These are phyloP conservation scores for Chrysopogon serrulatus DNA, from an alignment of 176 grass and related monocot species.

Conservation along the genomic window DNA sequence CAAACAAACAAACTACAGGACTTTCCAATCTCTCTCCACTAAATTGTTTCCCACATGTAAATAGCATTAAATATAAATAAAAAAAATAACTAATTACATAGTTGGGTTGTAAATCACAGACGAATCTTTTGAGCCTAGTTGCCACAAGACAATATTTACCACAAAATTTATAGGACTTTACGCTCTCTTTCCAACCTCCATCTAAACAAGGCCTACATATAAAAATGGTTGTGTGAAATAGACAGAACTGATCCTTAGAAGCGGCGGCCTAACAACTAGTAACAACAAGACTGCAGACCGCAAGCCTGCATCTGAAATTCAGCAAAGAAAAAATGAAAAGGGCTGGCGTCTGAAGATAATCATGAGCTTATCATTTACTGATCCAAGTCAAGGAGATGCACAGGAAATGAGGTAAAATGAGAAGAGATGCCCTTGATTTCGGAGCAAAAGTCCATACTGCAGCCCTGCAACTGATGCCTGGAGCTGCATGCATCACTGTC, in stretches of 20 bases:
- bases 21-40: too few relatives aligned
- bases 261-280: not conserved
- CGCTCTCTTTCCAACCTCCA: too few relatives aligned
- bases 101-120: too few relatives aligned
- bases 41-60: too few relatives aligned
- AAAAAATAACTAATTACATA: too few relatives aligned
- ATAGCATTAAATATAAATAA: too few relatives aligned
- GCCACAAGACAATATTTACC: too few relatives aligned
- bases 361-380: conserved; percentile 5
- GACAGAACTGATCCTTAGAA: not conserved
- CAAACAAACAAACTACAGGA: too few relatives aligned
- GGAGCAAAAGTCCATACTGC: conserved; percentile 15
- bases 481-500: conserved; percentile 22
- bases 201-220: too few relatives aligned
- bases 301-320: not conserved
- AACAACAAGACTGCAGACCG: not conserved
- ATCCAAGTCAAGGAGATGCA: not conserved
- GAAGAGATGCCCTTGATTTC: conserved; percentile 36
- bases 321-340: not conserved
- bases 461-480: conserved; percentile 25
- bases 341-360: not conserved
- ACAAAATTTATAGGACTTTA: too few relatives aligned
- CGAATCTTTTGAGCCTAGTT: too few relatives aligned
- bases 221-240: not conserved
- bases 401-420: not conserved